Conservation (phyloP, 23 red algal species). For the Chondrus crispus region DNA sequence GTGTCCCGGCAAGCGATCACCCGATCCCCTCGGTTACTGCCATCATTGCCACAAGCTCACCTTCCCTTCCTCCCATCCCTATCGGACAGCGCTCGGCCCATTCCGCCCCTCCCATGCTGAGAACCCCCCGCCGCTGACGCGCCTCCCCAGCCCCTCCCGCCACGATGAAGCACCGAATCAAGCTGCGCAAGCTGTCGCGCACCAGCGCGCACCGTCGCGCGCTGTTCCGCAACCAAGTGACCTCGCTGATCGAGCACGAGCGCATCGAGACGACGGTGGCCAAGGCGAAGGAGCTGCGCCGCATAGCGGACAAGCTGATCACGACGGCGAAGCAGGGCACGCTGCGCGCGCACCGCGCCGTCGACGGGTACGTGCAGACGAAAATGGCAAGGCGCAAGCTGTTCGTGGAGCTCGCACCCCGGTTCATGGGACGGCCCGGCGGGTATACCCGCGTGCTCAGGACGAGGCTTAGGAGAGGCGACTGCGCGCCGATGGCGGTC, state of each 20-base stretch:
- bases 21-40: too few species aligned
- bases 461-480: constrained; percentile 68
- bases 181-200: constrained; percentile 60
- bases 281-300: constrained; percentile 90
- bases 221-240: constrained; percentile 74
- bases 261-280: constrained; percentile 92
- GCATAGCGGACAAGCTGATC: constrained; percentile 78
- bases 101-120: not conserved
- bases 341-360: not conserved
- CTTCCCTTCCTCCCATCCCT: too few species aligned
- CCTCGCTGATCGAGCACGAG: constrained; percentile 83
- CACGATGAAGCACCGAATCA: constrained; percentile 66
- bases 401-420: constrained; percentile 52
- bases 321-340: constrained; percentile 67
- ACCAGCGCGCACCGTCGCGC: constrained; percentile 59
- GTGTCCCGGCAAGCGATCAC: too few species aligned
- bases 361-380: constrained; percentile 54
- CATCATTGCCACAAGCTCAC: too few species aligned
- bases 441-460: constrained; percentile 82
- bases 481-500: constrained; percentile 88
- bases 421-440: constrained; percentile 67
- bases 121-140: not conserved
- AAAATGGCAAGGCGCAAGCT: constrained; percentile 49
- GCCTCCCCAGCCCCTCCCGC: not conserved
- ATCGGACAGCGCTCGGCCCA: not conserved